Evolutionary conservation across 345 rosid genomes (phyloP).

Genomic region (Euphorbia peplus): DNA sequence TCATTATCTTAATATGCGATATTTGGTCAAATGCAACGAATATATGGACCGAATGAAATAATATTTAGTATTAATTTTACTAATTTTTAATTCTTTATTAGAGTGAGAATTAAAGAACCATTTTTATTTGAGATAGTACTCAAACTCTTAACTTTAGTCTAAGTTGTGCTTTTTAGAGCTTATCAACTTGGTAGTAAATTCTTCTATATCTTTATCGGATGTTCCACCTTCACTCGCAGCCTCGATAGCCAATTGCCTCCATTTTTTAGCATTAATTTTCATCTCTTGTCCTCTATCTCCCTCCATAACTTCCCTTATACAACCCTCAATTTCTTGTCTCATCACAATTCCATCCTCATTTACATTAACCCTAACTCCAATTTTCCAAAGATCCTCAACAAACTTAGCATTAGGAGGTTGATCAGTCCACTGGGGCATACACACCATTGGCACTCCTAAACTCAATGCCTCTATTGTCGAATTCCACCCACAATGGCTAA

Average conservation of each 20-base stretch:
- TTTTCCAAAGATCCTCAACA: slow-evolving; percentile 28
- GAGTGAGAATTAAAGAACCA: no score
- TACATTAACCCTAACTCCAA: slow-evolving; percentile 23
- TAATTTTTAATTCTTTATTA: no score
- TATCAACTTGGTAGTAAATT: neutral
- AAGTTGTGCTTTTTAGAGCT: neutral
- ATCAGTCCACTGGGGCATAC: slow-evolving; percentile 31
- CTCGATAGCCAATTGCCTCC: slow-evolving; percentile 26
- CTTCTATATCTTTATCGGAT: slow-evolving; percentile 15
- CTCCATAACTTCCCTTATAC: slow-evolving; percentile 23
- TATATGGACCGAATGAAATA: no score
- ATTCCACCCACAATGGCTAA: slow-evolving; percentile 29
- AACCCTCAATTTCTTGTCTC: slow-evolving; percentile 21
- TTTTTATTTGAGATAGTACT: no score
- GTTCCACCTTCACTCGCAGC: slow-evolving; percentile 20
- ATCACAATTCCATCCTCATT: slow-evolving; percentile 15
- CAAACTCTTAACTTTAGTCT: no score
- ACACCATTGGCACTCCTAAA: slow-evolving; percentile 30
- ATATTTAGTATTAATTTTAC: no score
- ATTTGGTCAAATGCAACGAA: no score
- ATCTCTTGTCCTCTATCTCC: slow-evolving; percentile 14
- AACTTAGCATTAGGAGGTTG: slow-evolving; percentile 22
- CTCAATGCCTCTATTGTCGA: slow-evolving; percentile 31
- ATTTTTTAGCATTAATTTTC: slow-evolving; percentile 11
- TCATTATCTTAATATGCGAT: no score